A percentile compares a stretch with the other conserved stretches of the same genome.
Evolutionary conservation across 768 basidiomycete genomes (phyloP).

Genomic region (Piloderma croceum): DNA sequence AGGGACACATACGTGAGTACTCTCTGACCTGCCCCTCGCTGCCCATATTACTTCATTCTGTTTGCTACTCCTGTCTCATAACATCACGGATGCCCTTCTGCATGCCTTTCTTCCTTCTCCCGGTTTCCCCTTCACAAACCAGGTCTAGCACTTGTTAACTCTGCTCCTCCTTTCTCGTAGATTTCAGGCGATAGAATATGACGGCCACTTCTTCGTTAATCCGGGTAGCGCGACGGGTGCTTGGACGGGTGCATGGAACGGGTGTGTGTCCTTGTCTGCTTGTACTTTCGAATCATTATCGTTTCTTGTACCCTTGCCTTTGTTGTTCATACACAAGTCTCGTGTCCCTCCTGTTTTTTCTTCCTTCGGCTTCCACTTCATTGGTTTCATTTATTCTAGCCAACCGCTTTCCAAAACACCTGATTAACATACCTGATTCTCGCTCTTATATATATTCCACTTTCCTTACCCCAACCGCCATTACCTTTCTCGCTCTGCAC

Average conservation of each 20-base stretch:
- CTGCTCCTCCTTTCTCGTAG: constrained; percentile 33
- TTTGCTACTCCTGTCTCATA: not conserved
- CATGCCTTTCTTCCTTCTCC: not conserved
- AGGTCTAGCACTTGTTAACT: no score
- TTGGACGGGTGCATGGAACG: constrained; percentile 74
- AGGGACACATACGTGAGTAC: constrained; percentile 86
- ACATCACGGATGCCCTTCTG: not conserved
- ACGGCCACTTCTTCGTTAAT: constrained; percentile 90
- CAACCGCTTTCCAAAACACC: no score
- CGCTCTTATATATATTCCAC: no score
- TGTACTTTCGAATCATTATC: not conserved
- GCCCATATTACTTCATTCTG: no score
- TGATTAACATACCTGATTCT: no score
- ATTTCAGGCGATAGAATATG: constrained; percentile 91
- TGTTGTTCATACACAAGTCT: no score
- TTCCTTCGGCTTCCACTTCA: no score
- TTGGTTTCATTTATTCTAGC: no score
- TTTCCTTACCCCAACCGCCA: no score
- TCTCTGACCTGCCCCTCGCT: not conserved
- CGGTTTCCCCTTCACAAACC: not conserved
- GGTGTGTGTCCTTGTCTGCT: constrained; percentile 35
- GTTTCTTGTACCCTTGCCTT: not conserved
- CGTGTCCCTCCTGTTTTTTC: no score
- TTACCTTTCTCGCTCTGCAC: no score
- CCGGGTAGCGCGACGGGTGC: constrained; percentile 95